Evolutionary conservation across 1,284 basidiomycete genomes (phyloP), one percentile per base, ranked within the genome.

Genomic region (Leucocoprinus gongylophorus): DNA sequence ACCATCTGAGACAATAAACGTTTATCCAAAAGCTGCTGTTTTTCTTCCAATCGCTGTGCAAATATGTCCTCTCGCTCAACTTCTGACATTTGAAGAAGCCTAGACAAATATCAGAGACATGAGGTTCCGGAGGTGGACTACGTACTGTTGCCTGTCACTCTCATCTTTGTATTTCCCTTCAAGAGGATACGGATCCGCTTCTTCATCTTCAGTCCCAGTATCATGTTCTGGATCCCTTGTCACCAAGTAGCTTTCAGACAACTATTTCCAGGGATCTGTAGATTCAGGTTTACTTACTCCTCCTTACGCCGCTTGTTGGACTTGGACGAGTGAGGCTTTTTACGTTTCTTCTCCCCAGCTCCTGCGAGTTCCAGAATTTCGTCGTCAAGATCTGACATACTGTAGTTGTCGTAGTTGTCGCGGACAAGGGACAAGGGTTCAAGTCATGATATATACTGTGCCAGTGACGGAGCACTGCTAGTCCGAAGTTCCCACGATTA

Each of bases 111-210:
- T 44, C n/a, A 21, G 39, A 23, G 18, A 13, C 21, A 17, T 46
- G n/a, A 20, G 9, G 9, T 21, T 9, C 4, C 20, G 28, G 59
- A 51, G 12, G 12, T 28, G 20, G 9, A 10, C 55, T 61, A 68
- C 85, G 71, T 68, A 92, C 90, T 76, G 70, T 58, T 87, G 79
- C 62, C 88, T 81, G 66, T 97, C 95, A 3, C 73, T 77, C 59
- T 91, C 89, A 61, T 93, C 82, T 53, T 81, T 79, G 65, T 91
- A 97, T 67, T 92, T 91, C 43, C 91, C 91, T 61, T 97, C 94
- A 18, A 95, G 71, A 0, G 92, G 94, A 64, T 92, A 97, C 4
- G 85, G 85, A 59, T 91, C 88, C 15, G 61, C 62, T 13, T 67
- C 67, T 47, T 76, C 77, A 48, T 81, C 80, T 60, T 83, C 84